Percentiles rank a stretch among this genome's conserved stretches.
phyloP scores from a whole-genome alignment of 257 asterid species.

The Fraxinus cuspidata region DNA sequence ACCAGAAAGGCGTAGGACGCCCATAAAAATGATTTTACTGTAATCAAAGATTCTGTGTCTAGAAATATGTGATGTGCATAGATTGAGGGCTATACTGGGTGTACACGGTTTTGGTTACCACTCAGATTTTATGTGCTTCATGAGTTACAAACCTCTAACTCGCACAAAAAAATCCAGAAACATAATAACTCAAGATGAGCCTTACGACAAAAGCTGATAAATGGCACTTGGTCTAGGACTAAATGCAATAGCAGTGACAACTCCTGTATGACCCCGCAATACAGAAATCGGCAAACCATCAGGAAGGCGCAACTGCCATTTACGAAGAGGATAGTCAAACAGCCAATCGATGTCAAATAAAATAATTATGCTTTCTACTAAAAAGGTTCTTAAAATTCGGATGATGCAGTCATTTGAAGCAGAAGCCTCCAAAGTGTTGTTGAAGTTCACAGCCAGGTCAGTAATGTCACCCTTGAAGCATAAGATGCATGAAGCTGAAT shows the following conservation, averaged over 20 bases:
- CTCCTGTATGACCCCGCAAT: slow-evolving; percentile 91
- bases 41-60: neutral
- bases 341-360: slow-evolving; percentile 17
- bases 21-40: neutral
- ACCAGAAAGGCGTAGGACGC: neutral
- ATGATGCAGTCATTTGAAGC: slow-evolving; percentile 89
- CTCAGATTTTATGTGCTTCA: neutral
- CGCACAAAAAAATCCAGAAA: slow-evolving; percentile 10
- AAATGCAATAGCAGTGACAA: slow-evolving; percentile 92
- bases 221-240: slow-evolving; percentile 84
- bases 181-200: slow-evolving; percentile 21
- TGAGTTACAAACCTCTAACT: slow-evolving; percentile 9
- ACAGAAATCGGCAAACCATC: slow-evolving; percentile 95
- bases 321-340: slow-evolving; percentile 32
- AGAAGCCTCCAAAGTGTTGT: slow-evolving; percentile 90
- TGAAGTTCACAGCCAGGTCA: slow-evolving; percentile 90
- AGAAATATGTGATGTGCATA: neutral
- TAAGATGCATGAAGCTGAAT: slow-evolving; percentile 30
- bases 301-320: slow-evolving; percentile 89
- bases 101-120: neutral
- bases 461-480: slow-evolving; percentile 88
- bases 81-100: neutral
- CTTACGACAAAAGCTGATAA: slow-evolving; percentile 94
- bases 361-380: slow-evolving; percentile 1
- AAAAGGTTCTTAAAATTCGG: slow-evolving; percentile 73